Conservation (phyloP, 2,329 filamentous ascomycete species). For the Xylariaceae sp. region DNA sequence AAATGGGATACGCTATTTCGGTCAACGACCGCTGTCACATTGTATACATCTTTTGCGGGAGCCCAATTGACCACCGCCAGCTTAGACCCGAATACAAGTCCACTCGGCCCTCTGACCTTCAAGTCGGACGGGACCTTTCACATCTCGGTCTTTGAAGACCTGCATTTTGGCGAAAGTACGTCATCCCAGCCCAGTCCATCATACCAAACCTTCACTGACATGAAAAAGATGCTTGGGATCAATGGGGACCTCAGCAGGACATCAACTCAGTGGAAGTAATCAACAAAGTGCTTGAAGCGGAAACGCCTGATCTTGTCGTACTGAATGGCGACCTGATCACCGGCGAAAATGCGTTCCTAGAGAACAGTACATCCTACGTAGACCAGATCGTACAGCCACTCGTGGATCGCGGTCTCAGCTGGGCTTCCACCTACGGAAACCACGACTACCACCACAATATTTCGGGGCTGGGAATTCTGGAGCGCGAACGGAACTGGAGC, state of each 20-base stretch:
- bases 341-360: constrained; percentile 55
- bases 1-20: constrained; percentile 4
- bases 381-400: constrained; percentile 57
- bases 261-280: constrained; percentile 53
- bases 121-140: constrained; percentile 43
- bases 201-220: constrained; percentile 1
- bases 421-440: constrained; percentile 69
- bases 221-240: constrained; percentile 36
- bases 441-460: constrained; percentile 62
- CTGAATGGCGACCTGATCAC: constrained; percentile 70
- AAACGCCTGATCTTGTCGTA: constrained; percentile 57
- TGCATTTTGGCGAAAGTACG: constrained; percentile 67
- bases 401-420: constrained; percentile 49
- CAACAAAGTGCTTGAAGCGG: constrained; percentile 50
- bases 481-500: constrained; percentile 34
- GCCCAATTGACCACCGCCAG: constrained; percentile 16
- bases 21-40: constrained; percentile 6
- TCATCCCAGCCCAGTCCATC: constrained; percentile 2
- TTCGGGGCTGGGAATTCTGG: constrained; percentile 39
- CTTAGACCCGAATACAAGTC: constrained; percentile 9
- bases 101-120: constrained; percentile 33
- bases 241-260: constrained; percentile 50
- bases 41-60: constrained; percentile 9
- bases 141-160: constrained; percentile 60
- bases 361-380: constrained; percentile 54